Conservation (phyloP, 306 rosid species). For the Acmispon strigosus region DNA sequence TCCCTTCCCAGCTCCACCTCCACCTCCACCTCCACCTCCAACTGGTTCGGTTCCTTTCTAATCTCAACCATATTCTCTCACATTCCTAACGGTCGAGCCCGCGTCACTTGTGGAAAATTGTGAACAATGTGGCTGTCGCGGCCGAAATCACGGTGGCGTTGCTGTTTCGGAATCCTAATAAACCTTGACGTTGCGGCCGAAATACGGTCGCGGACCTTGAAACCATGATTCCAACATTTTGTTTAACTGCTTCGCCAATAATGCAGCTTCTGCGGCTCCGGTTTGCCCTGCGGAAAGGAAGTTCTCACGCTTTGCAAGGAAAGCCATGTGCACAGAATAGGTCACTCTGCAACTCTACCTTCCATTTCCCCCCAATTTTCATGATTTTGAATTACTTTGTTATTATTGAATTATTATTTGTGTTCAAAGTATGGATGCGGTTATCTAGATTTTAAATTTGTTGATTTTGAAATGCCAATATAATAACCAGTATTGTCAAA, state of each 20-base stretch:
- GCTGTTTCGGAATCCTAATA: no score
- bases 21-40: no score
- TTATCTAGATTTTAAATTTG: not conserved
- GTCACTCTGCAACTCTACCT: conserved; percentile 18
- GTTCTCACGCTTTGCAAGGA: conserved; percentile 51
- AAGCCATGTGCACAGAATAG: conserved; percentile 55
- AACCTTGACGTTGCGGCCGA: no score
- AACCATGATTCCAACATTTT: not conserved
- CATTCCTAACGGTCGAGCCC: no score
- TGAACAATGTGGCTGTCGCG: no score
- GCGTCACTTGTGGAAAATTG: no score
- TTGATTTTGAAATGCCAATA: not conserved
- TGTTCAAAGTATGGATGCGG: not conserved
- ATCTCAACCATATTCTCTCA: not conserved
- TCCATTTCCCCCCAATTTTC: not conserved
- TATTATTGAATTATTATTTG: not conserved
- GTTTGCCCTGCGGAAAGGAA: conserved; percentile 54
- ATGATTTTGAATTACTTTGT: not conserved
- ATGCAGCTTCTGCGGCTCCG: conserved; percentile 56
- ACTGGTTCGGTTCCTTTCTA: conserved; percentile 57
- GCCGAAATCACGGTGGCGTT: no score
- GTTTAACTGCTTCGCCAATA: not conserved
- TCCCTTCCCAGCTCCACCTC: conserved; percentile 29
- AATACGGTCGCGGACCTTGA: no score
- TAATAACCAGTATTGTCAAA: no score